Evolutionary conservation across 1,139 yeast species (phyloP).

Genomic region (Taphrina wiesneri): DNA sequence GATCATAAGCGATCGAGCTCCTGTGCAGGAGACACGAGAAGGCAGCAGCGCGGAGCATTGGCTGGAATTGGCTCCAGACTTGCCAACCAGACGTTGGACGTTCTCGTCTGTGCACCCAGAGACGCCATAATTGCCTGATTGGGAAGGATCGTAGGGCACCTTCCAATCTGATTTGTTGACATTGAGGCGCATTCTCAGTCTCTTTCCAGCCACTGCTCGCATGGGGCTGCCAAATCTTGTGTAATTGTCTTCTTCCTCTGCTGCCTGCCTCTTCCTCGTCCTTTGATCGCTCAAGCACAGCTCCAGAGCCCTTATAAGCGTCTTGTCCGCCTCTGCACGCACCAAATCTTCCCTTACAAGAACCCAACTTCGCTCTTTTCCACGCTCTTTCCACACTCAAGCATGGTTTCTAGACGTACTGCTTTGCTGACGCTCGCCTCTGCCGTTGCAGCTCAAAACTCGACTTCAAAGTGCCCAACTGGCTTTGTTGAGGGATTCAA

Average conservation of each 20-base stretch:
- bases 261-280: neutral
- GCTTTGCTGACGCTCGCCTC: neutral
- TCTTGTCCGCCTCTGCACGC: neutral
- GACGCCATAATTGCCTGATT: neutral
- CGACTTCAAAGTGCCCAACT: neutral
- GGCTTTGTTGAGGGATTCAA: slow-evolving; percentile 5
- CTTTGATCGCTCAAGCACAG: neutral
- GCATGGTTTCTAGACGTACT: neutral
- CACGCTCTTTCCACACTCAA: neutral
- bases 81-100: neutral
- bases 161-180: neutral
- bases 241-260: neutral
- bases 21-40: no score
- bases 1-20: no score
- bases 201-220: neutral
- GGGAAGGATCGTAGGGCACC: neutral
- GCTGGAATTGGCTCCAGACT: neutral
- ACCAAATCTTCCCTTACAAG: neutral
- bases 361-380: neutral
- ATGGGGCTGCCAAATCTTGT: neutral
- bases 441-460: slow-evolving; percentile 4
- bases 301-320: neutral
- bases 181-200: neutral
- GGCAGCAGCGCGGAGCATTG: neutral
- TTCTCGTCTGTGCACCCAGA: neutral